Percentiles rank a stretch among this genome's conserved stretches.
phyloP scores from a whole-genome alignment of 345 rosid species.

The Bruguiera sexangula region DNA sequence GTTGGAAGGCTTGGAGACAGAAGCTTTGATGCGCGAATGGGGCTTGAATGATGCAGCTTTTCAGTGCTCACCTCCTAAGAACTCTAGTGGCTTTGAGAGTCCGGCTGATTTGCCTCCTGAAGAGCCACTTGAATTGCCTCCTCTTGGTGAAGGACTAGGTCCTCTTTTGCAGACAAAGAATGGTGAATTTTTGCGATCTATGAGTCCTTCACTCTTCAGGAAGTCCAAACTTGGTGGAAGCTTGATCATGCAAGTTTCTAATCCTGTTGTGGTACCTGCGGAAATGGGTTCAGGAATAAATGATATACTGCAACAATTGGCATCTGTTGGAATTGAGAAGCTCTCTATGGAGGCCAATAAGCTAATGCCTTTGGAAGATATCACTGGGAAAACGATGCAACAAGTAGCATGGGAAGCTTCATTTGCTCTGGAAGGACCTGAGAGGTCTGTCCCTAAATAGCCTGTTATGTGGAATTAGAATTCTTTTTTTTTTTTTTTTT shows the following conservation, averaged over 20 bases:
- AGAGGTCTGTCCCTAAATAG: slow-evolving; percentile 50
- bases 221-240: slow-evolving; percentile 64
- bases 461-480: not conserved
- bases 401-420: slow-evolving; percentile 79
- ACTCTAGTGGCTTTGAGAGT: slow-evolving; percentile 47
- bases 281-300: slow-evolving; percentile 86
- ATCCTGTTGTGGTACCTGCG: slow-evolving; percentile 92
- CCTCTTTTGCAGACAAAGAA: slow-evolving; percentile 72
- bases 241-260: slow-evolving; percentile 92
- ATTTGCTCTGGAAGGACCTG: slow-evolving; percentile 41
- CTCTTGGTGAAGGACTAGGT: slow-evolving; percentile 85
- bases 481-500: slow-evolving; percentile 3
- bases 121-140: slow-evolving; percentile 55
- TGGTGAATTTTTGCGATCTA: slow-evolving; percentile 84
- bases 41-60: slow-evolving; percentile 77
- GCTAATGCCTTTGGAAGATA: slow-evolving; percentile 88
- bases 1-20: slow-evolving; percentile 81
- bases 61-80: slow-evolving; percentile 60
- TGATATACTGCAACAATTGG: slow-evolving; percentile 68
- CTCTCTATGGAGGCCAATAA: slow-evolving; percentile 89
- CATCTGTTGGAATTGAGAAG: slow-evolving; percentile 88
- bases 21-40: slow-evolving; percentile 87
- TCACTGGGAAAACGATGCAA: slow-evolving; percentile 87
- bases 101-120: slow-evolving; percentile 56
- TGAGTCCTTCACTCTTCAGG: slow-evolving; percentile 65